Evolutionary conservation across 176 grass and related monocot species (phyloP).

Genomic region (Oryza punctata): DNA sequence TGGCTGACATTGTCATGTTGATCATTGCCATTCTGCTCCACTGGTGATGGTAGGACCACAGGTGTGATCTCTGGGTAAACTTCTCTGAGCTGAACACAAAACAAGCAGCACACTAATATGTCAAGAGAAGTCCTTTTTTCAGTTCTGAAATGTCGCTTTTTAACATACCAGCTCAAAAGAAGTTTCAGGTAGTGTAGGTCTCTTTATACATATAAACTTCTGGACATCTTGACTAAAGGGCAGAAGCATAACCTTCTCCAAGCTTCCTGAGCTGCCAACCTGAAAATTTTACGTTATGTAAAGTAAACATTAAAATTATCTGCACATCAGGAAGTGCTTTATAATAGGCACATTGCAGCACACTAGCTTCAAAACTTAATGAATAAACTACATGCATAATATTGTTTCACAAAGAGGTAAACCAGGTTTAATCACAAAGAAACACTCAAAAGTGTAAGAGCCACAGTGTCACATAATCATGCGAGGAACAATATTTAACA

Average conservation of each 20-base stretch:
- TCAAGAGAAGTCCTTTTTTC: background rate
- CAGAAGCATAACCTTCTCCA: constrained; percentile 35
- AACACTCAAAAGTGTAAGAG: background rate
- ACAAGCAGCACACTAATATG: background rate
- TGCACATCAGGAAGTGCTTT: background rate
- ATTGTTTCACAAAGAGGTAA: constrained; percentile 10
- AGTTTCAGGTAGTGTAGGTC: constrained; percentile 31
- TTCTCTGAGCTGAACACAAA: constrained; percentile 42
- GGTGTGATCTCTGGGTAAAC: constrained; percentile 13
- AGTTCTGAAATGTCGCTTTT: constrained; percentile 3
- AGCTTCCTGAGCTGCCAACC: constrained; percentile 23
- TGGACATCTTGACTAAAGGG: constrained; percentile 37
- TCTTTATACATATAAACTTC: constrained; percentile 28
- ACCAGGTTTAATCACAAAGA: background rate
- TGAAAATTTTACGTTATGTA: constrained; percentile 22
- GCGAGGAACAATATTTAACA: constrained; percentile 15
- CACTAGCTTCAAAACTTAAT: background rate
- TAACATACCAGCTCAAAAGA: constrained; percentile 47
- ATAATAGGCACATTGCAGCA: constrained; percentile 4
- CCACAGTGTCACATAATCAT: background rate
- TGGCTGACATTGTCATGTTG: constrained; percentile 1
- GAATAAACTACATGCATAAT: background rate
- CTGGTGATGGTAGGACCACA: background rate
- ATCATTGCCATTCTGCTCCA: constrained; percentile 20
- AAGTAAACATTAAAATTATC: constrained; percentile 1